Base-by-base conservation (phyloP, 2,329 filamentous ascomycete species). In the Acrocalymma vagum region DNA sequence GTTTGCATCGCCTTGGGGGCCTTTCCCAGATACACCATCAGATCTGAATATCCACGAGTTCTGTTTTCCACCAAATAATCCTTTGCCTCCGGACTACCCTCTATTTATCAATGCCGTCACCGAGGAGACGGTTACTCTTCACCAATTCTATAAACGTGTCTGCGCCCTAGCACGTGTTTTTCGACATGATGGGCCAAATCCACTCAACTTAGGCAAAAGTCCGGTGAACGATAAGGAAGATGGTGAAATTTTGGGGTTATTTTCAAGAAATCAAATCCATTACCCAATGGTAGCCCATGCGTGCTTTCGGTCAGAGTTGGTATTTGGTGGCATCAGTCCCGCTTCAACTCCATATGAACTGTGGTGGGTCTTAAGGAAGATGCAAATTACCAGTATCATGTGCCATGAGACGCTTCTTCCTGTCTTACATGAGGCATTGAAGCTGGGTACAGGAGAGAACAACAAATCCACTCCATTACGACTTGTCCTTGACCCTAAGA, bases 321-420 rank as follows among this genome's bases (percentile, higher is more conserved):
- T 62, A 3, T 64, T 64, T 41, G 63, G 62, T 2, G 62, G 62
- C 1, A 64, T 65, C 16, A 65, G 62, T 45, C 63, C 62, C 1
- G 59, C 45, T 8, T 55, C 50, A 13, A 67, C 63, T n/a, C 42
- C 58, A 5, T 63, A 58, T 22, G 62, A 67, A 37, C 36, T 67
- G 10, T 64, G 62, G 60, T 62, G 56, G 55, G 51, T 65, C n/a
- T 27, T 65, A 33, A 32, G 62, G 6, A 62, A 60, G 41, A 67
- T 65, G 59, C 59, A 63, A 33, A 58, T 62, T 9, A 60, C 58
- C 3, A 55, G 50, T 21, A 33, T 65, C 8, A 51, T 65, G 51
- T 51, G 48, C 11, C 58, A 66, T 29, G 63, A 65, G 39, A 44
- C 50, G n/a, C 34, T 64, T 4, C 47, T 66, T 3, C 50, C 51